Evolutionary conservation across 192 early-diverging fungal genomes (phyloP), one percentile per base, ranked within the genome.

Genomic region (Pilobolus umbonatus): DNA sequence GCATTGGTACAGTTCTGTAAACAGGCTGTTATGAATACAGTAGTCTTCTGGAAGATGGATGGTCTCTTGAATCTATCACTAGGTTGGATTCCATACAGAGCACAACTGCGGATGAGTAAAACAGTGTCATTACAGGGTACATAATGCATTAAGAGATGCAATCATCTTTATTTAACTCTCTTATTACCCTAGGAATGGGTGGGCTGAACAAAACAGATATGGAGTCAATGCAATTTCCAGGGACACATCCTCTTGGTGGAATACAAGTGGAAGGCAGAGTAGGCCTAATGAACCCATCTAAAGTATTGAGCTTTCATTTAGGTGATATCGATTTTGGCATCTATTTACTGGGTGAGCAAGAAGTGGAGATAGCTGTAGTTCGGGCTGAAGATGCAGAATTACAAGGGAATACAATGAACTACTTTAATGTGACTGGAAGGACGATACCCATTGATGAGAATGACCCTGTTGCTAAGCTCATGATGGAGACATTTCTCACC

Each of bases 291-390:
- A 73, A 73, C 46, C 71, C 71, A 26, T 73, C 71, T 1, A 60
- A 28, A 5, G 61, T 56, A 7, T 47, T 73, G 4, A 68, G 71
- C 22, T 25, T 73, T 9, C 46, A 15, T 14, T 19, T 73, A 14
- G 71, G 71, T 17, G 48, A 73, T 56, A 50, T 73, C 4, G 57
- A 73, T 26, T 73, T 73, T 36, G 71, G 61, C 17, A 73, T 73
- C 29, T 64, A 53, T 48, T 52, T 67, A 4, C 65, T 54, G 6
- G 15, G 38, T 34, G 45, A 42, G 34, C 46, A 57, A 36, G 70
- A 72, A 7, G 57, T 51, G 22, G 11, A 57, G 48, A 67, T 72
- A 28, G 70, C 60, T 3, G 19, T 72, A 22, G 70, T 72, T 11
- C 51, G 38, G 22, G 70, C 64, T 1, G 10, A 30, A 1, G 36